Conservation (phyloP, 2,329 filamentous ascomycete genomes). For the Colletotrichum cuscutae region DNA sequence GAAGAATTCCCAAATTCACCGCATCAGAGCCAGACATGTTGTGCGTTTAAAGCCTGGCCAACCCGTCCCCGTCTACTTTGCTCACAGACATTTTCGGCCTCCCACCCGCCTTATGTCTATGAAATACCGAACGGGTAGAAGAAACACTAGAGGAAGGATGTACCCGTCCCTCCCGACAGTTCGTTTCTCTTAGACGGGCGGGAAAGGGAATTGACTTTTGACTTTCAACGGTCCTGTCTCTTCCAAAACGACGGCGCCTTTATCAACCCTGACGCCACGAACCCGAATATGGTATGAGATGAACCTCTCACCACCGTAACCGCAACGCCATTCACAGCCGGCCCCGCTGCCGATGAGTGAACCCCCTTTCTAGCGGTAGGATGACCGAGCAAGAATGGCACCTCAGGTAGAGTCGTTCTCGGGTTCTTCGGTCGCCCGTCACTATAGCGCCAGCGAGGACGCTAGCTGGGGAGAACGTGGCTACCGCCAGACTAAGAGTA, state of each 20-base stretch:
- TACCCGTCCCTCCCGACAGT: conserved; percentile 22
- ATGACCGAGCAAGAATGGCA: neutral
- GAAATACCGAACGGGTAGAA: neutral
- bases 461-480: conserved; percentile 4
- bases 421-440: conserved; percentile 3
- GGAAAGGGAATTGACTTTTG: neutral
- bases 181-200: neutral
- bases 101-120: neutral
- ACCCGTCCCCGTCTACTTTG: neutral
- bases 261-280: conserved; percentile 2
- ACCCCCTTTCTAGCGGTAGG: neutral
- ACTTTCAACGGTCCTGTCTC: conserved; percentile 14
- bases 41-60: neutral
- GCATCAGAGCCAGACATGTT: neutral
- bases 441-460: neutral
- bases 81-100: neutral
- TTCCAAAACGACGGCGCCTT: conserved; percentile 18
- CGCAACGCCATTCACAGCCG: neutral
- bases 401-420: neutral
- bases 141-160: conserved; percentile 5
- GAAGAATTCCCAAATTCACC: neutral
- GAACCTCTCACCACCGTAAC: neutral
- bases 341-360: neutral
- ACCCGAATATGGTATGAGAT: conserved; percentile 6
- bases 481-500: neutral